Evolutionary conservation across 1,139 yeast species (phyloP).

Genomic region (Taphrina confusa): DNA sequence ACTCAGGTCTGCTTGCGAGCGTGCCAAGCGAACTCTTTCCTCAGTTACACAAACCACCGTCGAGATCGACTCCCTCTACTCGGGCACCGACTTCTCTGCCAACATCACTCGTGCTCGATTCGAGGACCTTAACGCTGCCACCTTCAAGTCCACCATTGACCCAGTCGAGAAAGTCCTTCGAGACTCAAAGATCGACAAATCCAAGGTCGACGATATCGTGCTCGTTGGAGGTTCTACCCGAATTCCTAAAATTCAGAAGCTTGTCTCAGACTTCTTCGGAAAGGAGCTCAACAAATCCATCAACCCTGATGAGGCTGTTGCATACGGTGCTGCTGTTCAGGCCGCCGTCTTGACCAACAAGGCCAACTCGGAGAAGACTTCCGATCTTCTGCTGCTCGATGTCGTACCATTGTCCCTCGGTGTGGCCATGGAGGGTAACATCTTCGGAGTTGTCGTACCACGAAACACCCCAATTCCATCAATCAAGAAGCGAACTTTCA

Average conservation of each 20-base stretch:
- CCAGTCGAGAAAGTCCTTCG: constrained; percentile 85
- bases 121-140: constrained; percentile 80
- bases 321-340: constrained; percentile 99
- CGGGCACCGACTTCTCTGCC: constrained; percentile 79
- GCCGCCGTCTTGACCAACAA: constrained; percentile 99
- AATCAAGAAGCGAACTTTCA: constrained; percentile 99
- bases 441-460: constrained; percentile 98
- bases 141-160: constrained; percentile 80
- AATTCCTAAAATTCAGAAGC: constrained; percentile 89
- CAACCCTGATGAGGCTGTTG: constrained; percentile 96
- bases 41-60: constrained; percentile 84
- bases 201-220: constrained; percentile 80
- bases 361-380: constrained; percentile 94
- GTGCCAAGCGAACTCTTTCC: constrained; percentile 87
- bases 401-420: constrained; percentile 98
- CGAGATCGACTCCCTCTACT: constrained; percentile 78
- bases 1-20: constrained; percentile 88
- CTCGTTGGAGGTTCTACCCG: constrained; percentile 92
- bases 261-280: constrained; percentile 84
- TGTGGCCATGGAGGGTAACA: constrained; percentile 97
- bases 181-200: constrained; percentile 76
- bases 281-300: constrained; percentile 86
- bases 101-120: constrained; percentile 88
- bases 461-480: constrained; percentile 99
- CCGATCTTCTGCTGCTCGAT: constrained; percentile 95